These are phyloP conservation scores for Hansenula lynferdii DNA, from an alignment of 1,139 yeast species.

Conservation along the genomic window DNA sequence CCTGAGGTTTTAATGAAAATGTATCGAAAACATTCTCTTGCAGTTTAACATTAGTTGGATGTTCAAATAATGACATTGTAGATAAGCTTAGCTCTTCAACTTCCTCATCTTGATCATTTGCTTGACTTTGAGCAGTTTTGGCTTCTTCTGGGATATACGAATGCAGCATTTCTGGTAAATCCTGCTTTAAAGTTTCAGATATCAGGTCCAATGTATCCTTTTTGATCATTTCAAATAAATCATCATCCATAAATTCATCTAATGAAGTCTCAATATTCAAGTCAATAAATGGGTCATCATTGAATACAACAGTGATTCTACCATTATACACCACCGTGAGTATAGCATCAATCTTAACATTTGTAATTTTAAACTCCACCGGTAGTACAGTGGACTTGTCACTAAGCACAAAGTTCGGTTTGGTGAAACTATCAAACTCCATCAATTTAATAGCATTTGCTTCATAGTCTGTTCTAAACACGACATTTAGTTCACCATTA, in stretches of 20 bases:
- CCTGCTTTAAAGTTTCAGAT: slow-evolving; percentile 15
- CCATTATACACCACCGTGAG: slow-evolving; percentile 20
- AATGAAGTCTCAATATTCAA: slow-evolving; percentile 18
- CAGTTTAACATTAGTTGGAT: slow-evolving; percentile 3
- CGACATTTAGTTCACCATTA: slow-evolving; percentile 15
- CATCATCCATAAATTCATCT: slow-evolving; percentile 22
- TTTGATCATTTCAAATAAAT: slow-evolving; percentile 15
- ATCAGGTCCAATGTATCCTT: slow-evolving; percentile 15
- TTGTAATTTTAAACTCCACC: slow-evolving; percentile 16
- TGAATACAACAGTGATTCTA: slow-evolving; percentile 20
- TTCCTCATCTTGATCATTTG: not conserved
- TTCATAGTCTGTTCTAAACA: slow-evolving; percentile 17
- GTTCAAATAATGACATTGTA: not conserved
- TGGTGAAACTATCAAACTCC: slow-evolving; percentile 20
- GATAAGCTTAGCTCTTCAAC: not conserved
- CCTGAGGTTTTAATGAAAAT: slow-evolving; percentile 12
- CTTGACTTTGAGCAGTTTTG: not conserved
- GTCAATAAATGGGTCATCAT: slow-evolving; percentile 19
- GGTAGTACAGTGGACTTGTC: slow-evolving; percentile 21
- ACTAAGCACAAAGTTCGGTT: slow-evolving; percentile 18
- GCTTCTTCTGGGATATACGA: slow-evolving; percentile 6
- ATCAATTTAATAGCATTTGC: slow-evolving; percentile 19
- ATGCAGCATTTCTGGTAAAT: slow-evolving; percentile 18
- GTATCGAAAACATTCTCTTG: slow-evolving; percentile 12
- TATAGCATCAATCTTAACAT: slow-evolving; percentile 15